A percentile compares a stretch with the other conserved stretches of the same genome.
Conservation (phyloP, 345 rosid species). For the Pseudoturritis turrita region DNA sequence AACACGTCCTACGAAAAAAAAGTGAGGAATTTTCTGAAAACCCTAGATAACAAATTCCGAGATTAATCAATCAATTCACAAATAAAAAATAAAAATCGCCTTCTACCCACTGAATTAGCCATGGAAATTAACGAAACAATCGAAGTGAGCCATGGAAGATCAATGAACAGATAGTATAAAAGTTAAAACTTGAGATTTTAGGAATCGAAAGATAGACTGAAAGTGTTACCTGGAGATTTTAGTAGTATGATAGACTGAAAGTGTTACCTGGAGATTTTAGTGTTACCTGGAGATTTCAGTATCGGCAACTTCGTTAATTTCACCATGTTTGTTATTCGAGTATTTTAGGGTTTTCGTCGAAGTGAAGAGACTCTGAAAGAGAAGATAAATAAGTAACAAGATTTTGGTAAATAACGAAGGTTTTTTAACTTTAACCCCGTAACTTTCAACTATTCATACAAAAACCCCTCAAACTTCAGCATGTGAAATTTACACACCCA, state of each 20-base stretch:
- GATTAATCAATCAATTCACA: background rate
- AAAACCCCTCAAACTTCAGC: background rate
- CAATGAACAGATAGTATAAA: background rate
- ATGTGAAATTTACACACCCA: background rate
- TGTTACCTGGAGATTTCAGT: background rate
- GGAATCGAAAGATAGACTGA: background rate
- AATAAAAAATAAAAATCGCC: background rate
- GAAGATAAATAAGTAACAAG: background rate
- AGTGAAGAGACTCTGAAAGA: slow-evolving; percentile 9
- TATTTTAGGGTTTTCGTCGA: background rate
- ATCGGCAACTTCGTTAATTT: background rate
- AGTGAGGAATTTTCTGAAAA: background rate
- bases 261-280: slow-evolving; percentile 10
- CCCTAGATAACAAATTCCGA: background rate
- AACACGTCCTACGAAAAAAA: too few relatives aligned
- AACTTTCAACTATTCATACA: background rate
- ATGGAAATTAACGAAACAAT: background rate
- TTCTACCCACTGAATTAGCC: background rate
- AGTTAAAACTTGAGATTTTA: background rate
- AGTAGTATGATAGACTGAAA: background rate
- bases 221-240: slow-evolving; percentile 4
- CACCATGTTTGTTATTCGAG: too few relatives aligned
- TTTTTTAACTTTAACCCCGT: background rate
- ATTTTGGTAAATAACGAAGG: background rate
- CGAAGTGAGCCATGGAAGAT: background rate